Conservation (phyloP, 2,329 filamentous ascomycete genomes). For the Periconia digitata region DNA sequence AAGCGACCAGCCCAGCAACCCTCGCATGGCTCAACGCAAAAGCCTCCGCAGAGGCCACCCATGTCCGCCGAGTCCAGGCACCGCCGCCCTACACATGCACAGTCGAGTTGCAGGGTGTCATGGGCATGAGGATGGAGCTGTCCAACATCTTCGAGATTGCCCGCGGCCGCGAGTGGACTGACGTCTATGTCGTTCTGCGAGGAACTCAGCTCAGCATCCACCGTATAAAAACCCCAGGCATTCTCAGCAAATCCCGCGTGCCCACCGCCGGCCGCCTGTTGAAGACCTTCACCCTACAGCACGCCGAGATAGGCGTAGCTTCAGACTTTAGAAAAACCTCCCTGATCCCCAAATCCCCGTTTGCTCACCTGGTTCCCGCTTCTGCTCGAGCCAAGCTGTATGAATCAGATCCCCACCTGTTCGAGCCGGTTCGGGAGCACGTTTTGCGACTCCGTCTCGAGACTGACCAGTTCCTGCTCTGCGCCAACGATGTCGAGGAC, state of each 20-base stretch:
- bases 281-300: constrained; percentile 70
- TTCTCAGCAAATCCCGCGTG: constrained; percentile 51
- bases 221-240: constrained; percentile 58
- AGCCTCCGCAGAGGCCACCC: constrained; percentile 20
- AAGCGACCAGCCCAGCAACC: constrained; percentile 24
- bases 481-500: constrained; percentile 63
- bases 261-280: constrained; percentile 60
- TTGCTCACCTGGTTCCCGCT: constrained; percentile 49
- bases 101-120: constrained; percentile 31
- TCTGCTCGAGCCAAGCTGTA: constrained; percentile 43
- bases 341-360: constrained; percentile 46
- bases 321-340: constrained; percentile 67
- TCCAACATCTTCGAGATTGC: constrained; percentile 65
- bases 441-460: constrained; percentile 73
- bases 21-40: constrained; percentile 23
- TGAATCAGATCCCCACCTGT: constrained; percentile 51
- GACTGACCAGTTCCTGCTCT: constrained; percentile 72
- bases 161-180: constrained; percentile 64
- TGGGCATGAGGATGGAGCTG: constrained; percentile 66
- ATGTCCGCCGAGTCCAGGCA: constrained; percentile 16
- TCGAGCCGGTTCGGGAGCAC: constrained; percentile 53
- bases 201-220: constrained; percentile 70
- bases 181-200: constrained; percentile 64
- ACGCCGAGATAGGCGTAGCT: constrained; percentile 74
- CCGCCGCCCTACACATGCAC: constrained; percentile 42